Base-by-base conservation (phyloP, 805 yeast genomes). In the Wickerhamomyces strasburgensis region DNA sequence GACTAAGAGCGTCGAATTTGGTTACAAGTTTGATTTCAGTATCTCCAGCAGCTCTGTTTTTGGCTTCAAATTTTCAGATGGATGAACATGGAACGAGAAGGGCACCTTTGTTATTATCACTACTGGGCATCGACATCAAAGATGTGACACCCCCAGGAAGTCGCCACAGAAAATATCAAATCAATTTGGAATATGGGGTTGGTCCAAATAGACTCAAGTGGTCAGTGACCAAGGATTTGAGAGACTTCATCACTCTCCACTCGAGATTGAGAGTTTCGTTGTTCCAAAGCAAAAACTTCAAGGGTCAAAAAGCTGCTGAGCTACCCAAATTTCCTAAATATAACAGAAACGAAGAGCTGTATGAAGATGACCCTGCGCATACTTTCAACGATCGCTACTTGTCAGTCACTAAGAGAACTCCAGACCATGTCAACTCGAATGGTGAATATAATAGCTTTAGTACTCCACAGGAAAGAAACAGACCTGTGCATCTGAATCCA, bases 151-250 rank as follows among this genome's bases (percentile, higher is more conserved):
- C 65, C 49, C 35, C 44, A 4, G 48, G 47, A 13, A 46, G 40
- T 27, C 46, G 39, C 10, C 66, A 64, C 33, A 58, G 60, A 39
- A 72, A 67, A 37, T 83, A 74, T 48, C 67, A 73, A 41, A 64
- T 93, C n/a, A 84, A 82, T 33, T 65, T 93, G 31, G 96, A 89
- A 54, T 93, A 93, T 54, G 98, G 98, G 6, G 75, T 88, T 23
- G 96, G 96, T 2, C 74, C 78, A 5, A 75, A 80, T 38, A 63
- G 88, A 37, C 64, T 88, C 49, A 75, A 75, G 48, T 93, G 98
- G 98, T 67, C 80, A 1, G 74, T 93, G 6, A 68, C 76, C 19
- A 82, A 81, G 49, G 81, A 78, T 16, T 75, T 80, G 33, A 76
- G 78, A 48, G 96, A 88, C 44, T 66, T 93, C 29, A 62, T 74